phyloP scores from a whole-genome alignment of 305 asterid species.

The Ilex paraguariensis region DNA sequence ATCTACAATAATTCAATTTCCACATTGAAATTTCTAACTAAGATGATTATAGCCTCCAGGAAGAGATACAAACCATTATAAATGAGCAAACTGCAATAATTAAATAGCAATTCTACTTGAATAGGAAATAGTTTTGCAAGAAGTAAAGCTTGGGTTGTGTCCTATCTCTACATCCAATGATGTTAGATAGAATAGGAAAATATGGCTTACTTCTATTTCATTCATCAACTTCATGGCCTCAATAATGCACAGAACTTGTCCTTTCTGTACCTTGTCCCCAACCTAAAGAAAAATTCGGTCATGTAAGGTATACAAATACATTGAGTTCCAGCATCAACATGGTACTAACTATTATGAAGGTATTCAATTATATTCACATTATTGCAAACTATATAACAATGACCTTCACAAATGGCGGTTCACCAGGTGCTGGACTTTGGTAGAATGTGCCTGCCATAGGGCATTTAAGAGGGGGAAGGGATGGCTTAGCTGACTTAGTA shows the following conservation, averaged over 20 bases:
- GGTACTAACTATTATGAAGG: background rate
- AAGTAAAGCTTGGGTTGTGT: constrained; percentile 7
- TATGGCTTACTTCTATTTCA: constrained; percentile 77
- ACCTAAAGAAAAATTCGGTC: constrained; percentile 39
- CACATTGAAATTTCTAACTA: no score
- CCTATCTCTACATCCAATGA: constrained; percentile 7
- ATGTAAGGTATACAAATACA: background rate
- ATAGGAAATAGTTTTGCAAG: background rate
- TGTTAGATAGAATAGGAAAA: constrained; percentile 11
- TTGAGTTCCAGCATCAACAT: background rate
- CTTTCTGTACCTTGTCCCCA: constrained; percentile 88
- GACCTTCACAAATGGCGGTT: constrained; percentile 85
- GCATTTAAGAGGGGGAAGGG: constrained; percentile 64
- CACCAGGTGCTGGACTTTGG: constrained; percentile 79
- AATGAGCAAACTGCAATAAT: no score
- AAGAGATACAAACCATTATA: no score
- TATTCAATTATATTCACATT: background rate
- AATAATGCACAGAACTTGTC: constrained; percentile 87
- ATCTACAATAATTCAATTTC: no score
- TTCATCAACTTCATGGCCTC: constrained; percentile 99
- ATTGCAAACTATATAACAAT: background rate
- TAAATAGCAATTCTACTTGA: no score
- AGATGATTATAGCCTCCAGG: no score
- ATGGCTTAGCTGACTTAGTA: constrained; percentile 51
- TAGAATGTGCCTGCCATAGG: constrained; percentile 97